These are phyloP conservation scores for Epichloe sylvatica DNA, from an alignment of 2,329 filamentous ascomycete genomes.

Conservation along the genomic window DNA sequence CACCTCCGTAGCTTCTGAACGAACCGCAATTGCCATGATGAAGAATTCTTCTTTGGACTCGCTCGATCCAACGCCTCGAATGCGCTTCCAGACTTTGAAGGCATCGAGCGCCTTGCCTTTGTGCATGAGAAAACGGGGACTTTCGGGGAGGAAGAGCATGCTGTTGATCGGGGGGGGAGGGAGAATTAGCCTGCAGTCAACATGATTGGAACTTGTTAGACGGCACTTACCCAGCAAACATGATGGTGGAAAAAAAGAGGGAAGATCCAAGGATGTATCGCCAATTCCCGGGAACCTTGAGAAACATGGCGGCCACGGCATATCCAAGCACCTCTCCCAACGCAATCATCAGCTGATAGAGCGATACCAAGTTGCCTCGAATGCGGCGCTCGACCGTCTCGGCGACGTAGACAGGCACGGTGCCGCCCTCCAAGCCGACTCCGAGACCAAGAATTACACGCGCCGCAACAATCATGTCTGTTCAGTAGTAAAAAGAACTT, in stretches of 20 bases:
- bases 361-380: constrained; percentile 57
- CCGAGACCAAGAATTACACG: constrained; percentile 57
- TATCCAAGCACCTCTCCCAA: constrained; percentile 62
- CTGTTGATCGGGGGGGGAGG: constrained; percentile 23
- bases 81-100: constrained; percentile 59
- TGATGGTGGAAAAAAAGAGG: constrained; percentile 45
- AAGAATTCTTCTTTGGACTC: constrained; percentile 58
- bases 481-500: not conserved
- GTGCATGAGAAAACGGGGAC: constrained; percentile 56
- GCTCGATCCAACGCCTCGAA: constrained; percentile 42
- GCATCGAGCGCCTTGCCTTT: constrained; percentile 32
- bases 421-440: constrained; percentile 60
- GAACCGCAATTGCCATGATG: constrained; percentile 52
- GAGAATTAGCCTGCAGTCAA: not conserved
- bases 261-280: constrained; percentile 61
- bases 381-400: constrained; percentile 54
- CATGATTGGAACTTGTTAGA: not conserved
- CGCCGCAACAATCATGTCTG: constrained; percentile 52
- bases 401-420: constrained; percentile 61
- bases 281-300: constrained; percentile 57
- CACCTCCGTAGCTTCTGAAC: constrained; percentile 39
- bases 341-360: constrained; percentile 66
- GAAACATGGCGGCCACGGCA: constrained; percentile 58
- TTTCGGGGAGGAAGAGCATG: constrained; percentile 60
- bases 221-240: constrained; percentile 20